Conservation (phyloP, 805 yeast genomes). For the Phaffomyces opuntiae region DNA sequence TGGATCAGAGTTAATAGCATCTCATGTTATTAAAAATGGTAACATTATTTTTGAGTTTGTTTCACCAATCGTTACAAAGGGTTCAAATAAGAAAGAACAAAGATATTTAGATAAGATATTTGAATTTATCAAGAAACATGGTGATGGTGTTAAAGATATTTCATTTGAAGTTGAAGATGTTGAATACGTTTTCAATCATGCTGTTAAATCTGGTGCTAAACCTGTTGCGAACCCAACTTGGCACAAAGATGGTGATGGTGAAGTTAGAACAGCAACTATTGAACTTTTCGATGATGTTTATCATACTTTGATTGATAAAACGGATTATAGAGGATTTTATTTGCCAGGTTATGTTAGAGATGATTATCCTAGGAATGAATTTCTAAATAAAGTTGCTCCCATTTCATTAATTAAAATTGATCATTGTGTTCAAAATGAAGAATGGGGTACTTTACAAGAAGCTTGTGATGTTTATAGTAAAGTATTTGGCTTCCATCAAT, state of each 20-base stretch:
- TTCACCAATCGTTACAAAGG: constrained; percentile 28
- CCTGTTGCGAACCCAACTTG: constrained; percentile 25
- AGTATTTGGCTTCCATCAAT: constrained; percentile 67
- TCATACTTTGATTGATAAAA: constrained; percentile 56
- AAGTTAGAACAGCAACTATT: constrained; percentile 44
- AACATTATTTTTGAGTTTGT: constrained; percentile 41
- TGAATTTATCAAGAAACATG: constrained; percentile 47
- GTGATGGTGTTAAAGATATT: constrained; percentile 77
- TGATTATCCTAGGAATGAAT: not conserved
- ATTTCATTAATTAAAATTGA: constrained; percentile 45
- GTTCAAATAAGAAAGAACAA: constrained; percentile 14
- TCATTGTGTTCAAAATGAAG: constrained; percentile 77
- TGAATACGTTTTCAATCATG: constrained; percentile 35
- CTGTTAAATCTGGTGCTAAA: constrained; percentile 48
- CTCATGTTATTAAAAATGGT: constrained; percentile 58
- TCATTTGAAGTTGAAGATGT: constrained; percentile 56
- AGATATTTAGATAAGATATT: constrained; percentile 32
- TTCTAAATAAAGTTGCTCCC: constrained; percentile 23
- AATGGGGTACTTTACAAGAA: constrained; percentile 56
- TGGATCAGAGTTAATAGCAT: constrained; percentile 45
- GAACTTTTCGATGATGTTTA: constrained; percentile 53
- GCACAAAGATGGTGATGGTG: constrained; percentile 41
- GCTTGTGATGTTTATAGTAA: constrained; percentile 54
- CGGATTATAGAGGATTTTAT: constrained; percentile 32
- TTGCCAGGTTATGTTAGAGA: constrained; percentile 40